These are phyloP conservation scores for Lumnitzera racemosa DNA, from an alignment of 345 rosid species.

Conservation along the genomic window DNA sequence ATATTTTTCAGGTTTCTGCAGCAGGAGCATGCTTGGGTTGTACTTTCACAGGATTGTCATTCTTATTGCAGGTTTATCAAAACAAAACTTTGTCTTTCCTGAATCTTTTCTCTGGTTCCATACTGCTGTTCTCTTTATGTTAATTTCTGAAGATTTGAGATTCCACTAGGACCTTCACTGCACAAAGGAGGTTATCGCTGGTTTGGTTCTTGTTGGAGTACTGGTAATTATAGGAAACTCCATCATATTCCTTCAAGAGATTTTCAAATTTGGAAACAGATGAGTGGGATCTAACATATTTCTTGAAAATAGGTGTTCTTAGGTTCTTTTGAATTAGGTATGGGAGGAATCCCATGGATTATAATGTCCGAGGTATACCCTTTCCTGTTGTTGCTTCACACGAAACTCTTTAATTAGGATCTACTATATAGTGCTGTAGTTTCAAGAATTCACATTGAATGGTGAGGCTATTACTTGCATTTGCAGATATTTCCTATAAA, in stretches of 20 bases:
- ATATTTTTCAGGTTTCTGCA: conserved; percentile 26
- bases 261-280: neutral
- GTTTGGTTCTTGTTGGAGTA: conserved; percentile 31
- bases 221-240: conserved; percentile 15
- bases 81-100: neutral
- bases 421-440: neutral
- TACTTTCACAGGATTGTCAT: conserved; percentile 28
- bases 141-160: neutral
- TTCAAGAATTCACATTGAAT: conserved; percentile 4
- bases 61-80: conserved; percentile 19
- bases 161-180: conserved; percentile 18
- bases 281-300: neutral
- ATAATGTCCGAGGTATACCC: conserved; percentile 56
- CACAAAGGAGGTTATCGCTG: conserved; percentile 6
- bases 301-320: conserved; percentile 19
- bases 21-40: conserved; percentile 30
- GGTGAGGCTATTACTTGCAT: neutral
- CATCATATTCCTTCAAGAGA: neutral
- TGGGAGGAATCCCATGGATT: conserved; percentile 69
- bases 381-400: neutral
- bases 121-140: no score
- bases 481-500: conserved; percentile 31
- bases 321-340: conserved; percentile 44
- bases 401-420: neutral
- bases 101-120: no score